These are phyloP conservation scores for Quercus parvula DNA, from an alignment of 306 rosid species.

Conservation along the genomic window DNA sequence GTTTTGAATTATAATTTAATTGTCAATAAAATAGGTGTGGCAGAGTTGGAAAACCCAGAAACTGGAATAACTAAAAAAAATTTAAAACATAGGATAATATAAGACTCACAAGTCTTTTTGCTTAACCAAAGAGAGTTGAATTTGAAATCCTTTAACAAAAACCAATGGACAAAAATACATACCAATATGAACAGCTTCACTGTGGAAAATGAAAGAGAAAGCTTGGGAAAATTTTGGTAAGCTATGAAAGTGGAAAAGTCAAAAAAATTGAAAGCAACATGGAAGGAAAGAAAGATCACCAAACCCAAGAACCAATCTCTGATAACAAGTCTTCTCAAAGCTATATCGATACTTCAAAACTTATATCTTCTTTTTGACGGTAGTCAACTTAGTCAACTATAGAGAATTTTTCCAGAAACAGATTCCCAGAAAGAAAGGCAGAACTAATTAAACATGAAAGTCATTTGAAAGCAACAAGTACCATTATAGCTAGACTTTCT, in stretches of 20 bases:
- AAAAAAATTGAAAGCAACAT: not conserved
- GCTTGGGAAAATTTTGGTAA: constrained; percentile 14
- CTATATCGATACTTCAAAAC: constrained; percentile 12
- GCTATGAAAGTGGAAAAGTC: constrained; percentile 2
- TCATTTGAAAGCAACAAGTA: not conserved
- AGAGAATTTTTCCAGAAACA: constrained; percentile 15
- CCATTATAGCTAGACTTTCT: not conserved
- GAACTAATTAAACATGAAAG: constrained; percentile 6
- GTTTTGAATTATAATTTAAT: not conserved
- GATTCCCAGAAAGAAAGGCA: not conserved
- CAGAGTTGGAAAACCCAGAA: not conserved
- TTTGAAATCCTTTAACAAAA: constrained; percentile 16
- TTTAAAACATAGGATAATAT: too few relatives aligned
- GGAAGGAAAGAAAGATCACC: not conserved
- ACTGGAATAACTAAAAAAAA: not conserved
- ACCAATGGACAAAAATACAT: not conserved
- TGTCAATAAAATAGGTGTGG: not conserved
- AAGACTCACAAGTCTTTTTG: not conserved
- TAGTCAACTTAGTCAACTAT: constrained; percentile 42
- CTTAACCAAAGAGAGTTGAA: constrained; percentile 12
- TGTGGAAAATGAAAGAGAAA: constrained; percentile 11
- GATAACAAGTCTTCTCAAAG: not conserved
- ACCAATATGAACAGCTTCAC: not conserved
- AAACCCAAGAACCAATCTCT: not conserved
- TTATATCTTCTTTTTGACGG: constrained; percentile 1